phyloP scores from a whole-genome alignment of 1,139 yeast genomes.

The Zygosaccharomyces pseudobailii region DNA sequence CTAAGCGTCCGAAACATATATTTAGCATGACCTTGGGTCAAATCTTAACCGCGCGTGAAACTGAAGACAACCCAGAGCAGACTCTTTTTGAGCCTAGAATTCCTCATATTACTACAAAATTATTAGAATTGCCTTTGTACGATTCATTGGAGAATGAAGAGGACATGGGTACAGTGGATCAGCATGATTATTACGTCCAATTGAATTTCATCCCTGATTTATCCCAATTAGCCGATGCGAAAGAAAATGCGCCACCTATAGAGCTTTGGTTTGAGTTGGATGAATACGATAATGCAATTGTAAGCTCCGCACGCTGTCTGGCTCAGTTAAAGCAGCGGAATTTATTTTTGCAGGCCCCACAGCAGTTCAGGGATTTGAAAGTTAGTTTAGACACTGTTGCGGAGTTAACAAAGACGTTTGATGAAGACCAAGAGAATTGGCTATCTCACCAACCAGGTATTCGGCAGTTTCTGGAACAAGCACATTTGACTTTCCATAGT shows the following conservation, averaged over 20 bases:
- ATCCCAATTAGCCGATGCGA: slow-evolving; percentile 16
- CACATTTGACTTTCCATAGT: slow-evolving; percentile 41
- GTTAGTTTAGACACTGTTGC: slow-evolving; percentile 15
- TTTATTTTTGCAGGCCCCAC: slow-evolving; percentile 25
- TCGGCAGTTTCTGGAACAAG: slow-evolving; percentile 38
- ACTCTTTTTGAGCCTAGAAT: slow-evolving; percentile 42
- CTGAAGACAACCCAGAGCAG: slow-evolving; percentile 7
- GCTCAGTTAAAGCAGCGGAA: slow-evolving; percentile 20
- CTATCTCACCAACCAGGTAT: slow-evolving; percentile 48
- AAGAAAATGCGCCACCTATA: slow-evolving; percentile 44
- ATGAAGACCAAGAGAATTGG: slow-evolving; percentile 32
- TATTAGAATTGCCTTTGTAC: slow-evolving; percentile 33
- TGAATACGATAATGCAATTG: slow-evolving; percentile 39
- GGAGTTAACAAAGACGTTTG: slow-evolving; percentile 11
- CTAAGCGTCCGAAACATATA: slow-evolving; percentile 9
- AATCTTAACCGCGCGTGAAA: slow-evolving; percentile 14
- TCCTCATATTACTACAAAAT: slow-evolving; percentile 40
- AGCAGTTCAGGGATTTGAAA: slow-evolving; percentile 24
- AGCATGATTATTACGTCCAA: slow-evolving; percentile 45
- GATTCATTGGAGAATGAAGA: slow-evolving; percentile 16
- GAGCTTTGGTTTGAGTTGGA: slow-evolving; percentile 53
- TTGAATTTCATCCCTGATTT: slow-evolving; percentile 44
- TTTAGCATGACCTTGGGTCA: slow-evolving; percentile 30
- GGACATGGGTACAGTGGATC: slow-evolving; percentile 31
- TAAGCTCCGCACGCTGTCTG: slow-evolving; percentile 35